These are phyloP conservation scores for Trichosanthes cucumerina DNA, from an alignment of 306 rosid species.

Conservation along the genomic window DNA sequence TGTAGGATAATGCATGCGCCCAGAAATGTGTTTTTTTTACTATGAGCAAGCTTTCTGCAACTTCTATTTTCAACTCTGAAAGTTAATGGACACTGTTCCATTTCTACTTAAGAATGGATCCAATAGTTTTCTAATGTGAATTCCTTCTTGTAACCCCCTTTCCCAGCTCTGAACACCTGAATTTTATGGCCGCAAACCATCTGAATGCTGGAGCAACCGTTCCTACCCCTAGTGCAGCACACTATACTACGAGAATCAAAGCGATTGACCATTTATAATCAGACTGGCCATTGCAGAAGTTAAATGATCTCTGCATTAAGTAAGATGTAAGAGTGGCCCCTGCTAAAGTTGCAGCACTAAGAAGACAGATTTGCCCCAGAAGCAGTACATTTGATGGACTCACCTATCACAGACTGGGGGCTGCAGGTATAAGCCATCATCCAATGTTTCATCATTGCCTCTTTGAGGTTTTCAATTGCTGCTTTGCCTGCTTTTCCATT, in stretches of 20 bases:
- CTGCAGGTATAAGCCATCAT: slow-evolving; percentile 76
- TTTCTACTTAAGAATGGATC: slow-evolving; percentile 30
- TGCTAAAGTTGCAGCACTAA: slow-evolving; percentile 42
- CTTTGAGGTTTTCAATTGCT: slow-evolving; percentile 20
- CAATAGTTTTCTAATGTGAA: slow-evolving; percentile 58
- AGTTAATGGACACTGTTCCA: slow-evolving; percentile 43
- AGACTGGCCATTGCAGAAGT: slow-evolving; percentile 52
- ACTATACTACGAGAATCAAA: slow-evolving; percentile 49
- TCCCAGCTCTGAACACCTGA: slow-evolving; percentile 39
- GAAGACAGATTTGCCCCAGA: slow-evolving; percentile 72
- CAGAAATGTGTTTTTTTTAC: slow-evolving; percentile 23
- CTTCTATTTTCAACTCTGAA: slow-evolving; percentile 26
- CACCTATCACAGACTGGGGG: slow-evolving; percentile 82
- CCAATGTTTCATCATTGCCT: slow-evolving; percentile 49
- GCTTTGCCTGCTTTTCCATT: neutral
- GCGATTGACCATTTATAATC: slow-evolving; percentile 72
- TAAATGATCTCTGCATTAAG: slow-evolving; percentile 39
- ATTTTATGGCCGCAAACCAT: slow-evolving; percentile 58
- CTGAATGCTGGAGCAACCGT: slow-evolving; percentile 70
- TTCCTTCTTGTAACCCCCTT: slow-evolving; percentile 8
- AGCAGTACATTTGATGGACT: slow-evolving; percentile 75
- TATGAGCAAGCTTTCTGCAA: slow-evolving; percentile 43
- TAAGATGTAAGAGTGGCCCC: slow-evolving; percentile 53
- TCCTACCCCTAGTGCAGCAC: slow-evolving; percentile 52
- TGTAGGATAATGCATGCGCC: slow-evolving; percentile 46